These are phyloP conservation scores for Erysimum cheiri DNA, from an alignment of 441 rosid species.

Conservation along the genomic window DNA sequence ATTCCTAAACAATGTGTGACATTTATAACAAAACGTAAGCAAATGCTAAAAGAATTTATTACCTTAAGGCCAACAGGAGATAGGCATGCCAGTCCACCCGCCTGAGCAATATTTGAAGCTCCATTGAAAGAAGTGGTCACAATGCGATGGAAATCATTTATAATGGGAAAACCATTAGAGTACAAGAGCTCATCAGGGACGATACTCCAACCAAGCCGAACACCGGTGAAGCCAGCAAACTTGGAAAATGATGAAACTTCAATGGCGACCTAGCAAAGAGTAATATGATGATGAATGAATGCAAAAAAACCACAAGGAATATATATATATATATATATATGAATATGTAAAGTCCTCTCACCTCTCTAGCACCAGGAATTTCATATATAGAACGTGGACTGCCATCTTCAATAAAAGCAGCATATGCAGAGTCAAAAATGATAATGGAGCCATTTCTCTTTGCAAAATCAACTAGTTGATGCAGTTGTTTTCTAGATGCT, in stretches of 20 bases:
- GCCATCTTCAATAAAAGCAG: constrained; percentile 58
- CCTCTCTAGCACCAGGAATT: constrained; percentile 78
- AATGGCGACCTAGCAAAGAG: constrained; percentile 62
- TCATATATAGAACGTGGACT: constrained; percentile 75
- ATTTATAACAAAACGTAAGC: not conserved
- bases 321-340: too few relatives aligned
- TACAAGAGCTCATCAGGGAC: constrained; percentile 69
- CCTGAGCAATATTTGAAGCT: constrained; percentile 73
- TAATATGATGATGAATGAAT: not conserved
- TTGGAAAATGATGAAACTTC: constrained; percentile 77
- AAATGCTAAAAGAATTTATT: not conserved
- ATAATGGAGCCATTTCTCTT: constrained; percentile 67
- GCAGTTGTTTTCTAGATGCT: constrained; percentile 58
- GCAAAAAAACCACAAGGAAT: not conserved
- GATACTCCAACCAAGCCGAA: constrained; percentile 81
- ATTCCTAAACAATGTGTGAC: not conserved
- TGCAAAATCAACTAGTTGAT: constrained; percentile 66
- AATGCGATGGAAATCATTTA: constrained; percentile 65
- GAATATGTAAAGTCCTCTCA: constrained; percentile 31
- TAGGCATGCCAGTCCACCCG: constrained; percentile 76
- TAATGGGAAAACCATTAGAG: constrained; percentile 67
- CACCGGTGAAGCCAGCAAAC: constrained; percentile 80
- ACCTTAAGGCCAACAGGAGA: constrained; percentile 61
- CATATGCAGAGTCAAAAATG: constrained; percentile 70
- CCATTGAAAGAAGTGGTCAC: constrained; percentile 79